Evolutionary conservation across 2,329 filamentous ascomycete genomes (phyloP).

Genomic region (Dryadomyces quercivorus): DNA sequence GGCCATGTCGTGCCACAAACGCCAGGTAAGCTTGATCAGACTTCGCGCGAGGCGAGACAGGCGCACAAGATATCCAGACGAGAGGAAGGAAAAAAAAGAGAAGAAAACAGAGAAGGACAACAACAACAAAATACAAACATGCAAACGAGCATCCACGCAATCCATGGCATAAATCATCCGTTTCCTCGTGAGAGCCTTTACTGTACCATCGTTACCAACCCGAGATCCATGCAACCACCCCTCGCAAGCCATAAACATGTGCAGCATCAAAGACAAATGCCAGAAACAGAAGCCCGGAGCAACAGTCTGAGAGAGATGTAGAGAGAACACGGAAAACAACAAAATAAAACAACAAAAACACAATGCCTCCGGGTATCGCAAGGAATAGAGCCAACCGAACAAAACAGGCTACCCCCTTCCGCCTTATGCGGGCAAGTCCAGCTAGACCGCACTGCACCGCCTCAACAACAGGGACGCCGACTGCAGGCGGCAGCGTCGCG

Average conservation of each 20-base stretch:
- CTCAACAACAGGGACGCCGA: conserved; percentile 10
- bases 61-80: neutral
- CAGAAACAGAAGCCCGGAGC: neutral
- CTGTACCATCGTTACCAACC: neutral
- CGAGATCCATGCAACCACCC: neutral
- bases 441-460: neutral
- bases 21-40: conserved; percentile 1
- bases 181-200: conserved; percentile 1
- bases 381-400: neutral
- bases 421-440: neutral
- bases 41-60: neutral
- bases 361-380: neutral
- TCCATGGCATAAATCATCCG: neutral
- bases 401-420: neutral
- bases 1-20: neutral
- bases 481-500: conserved; percentile 1
- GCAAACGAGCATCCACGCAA: neutral
- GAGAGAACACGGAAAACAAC: neutral
- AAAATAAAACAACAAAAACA: neutral
- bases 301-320: neutral
- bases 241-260: neutral
- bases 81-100: neutral
- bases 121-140: neutral
- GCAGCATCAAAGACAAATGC: neutral
- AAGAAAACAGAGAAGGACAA: neutral